These are phyloP conservation scores for Lophium mytilinum DNA, from an alignment of 495 filamentous ascomycete genomes.

Conservation along the genomic window DNA sequence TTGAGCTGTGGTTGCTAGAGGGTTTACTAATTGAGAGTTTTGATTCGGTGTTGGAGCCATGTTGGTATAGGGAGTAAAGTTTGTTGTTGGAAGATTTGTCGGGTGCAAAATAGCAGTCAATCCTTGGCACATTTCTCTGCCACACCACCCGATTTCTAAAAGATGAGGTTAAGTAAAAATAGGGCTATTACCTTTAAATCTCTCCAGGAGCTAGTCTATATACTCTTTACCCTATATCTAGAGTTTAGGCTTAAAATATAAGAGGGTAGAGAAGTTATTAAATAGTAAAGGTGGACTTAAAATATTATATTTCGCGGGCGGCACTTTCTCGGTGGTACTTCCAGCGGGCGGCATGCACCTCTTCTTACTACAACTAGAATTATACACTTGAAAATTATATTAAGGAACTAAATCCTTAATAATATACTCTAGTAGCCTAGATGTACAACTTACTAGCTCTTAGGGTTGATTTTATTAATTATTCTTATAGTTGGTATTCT, in stretches of 20 bases:
- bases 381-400: background rate
- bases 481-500: background rate
- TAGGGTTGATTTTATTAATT: background rate
- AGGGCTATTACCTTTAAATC: too few relatives aligned
- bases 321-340: too few relatives aligned
- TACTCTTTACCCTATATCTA: too few relatives aligned
- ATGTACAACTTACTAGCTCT: background rate
- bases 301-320: too few relatives aligned
- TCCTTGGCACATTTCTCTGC: too few relatives aligned
- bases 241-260: too few relatives aligned
- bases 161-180: too few relatives aligned
- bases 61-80: background rate
- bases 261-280: background rate
- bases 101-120: background rate
- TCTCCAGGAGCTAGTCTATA: too few relatives aligned
- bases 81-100: background rate
- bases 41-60: background rate
- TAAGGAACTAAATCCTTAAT: background rate
- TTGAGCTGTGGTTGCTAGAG: conserved; percentile 76
- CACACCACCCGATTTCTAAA: too few relatives aligned
- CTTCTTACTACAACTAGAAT: background rate
- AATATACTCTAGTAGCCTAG: background rate
- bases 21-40: conserved; percentile 57
- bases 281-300: background rate
- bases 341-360: too few relatives aligned